Conservation (phyloP, 768 basidiomycete species). For the Lactarius psammicola region DNA sequence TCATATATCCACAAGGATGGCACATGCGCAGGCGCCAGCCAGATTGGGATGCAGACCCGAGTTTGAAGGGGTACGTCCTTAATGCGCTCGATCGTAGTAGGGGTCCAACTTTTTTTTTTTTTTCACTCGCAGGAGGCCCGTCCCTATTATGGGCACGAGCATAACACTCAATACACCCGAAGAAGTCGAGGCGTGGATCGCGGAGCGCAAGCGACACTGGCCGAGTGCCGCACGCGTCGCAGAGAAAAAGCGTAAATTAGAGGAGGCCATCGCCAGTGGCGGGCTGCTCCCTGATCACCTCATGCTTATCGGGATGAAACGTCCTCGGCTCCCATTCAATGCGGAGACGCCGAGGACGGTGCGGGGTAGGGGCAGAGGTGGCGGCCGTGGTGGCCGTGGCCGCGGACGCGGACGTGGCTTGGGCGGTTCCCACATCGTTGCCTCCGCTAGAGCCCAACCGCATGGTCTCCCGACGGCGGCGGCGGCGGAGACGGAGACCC, state of each 20-base stretch:
- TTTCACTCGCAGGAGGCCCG: constrained; percentile 58
- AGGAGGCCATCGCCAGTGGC: constrained; percentile 79
- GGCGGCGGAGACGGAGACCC: background rate
- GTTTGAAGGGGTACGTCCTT: constrained; percentile 63
- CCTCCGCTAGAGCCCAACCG: background rate
- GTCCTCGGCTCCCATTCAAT: constrained; percentile 29
- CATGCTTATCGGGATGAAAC: no score
- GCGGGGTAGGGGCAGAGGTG: constrained; percentile 21
- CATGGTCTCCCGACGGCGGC: background rate
- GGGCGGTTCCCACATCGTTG: constrained; percentile 27
- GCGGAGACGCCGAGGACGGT: constrained; percentile 19
- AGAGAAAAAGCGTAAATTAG: constrained; percentile 77
- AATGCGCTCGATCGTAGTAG: background rate
- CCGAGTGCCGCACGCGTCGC: constrained; percentile 67
- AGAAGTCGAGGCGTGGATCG: constrained; percentile 79
- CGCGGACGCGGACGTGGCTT: constrained; percentile 36
- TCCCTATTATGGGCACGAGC: constrained; percentile 78
- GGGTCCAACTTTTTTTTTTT: background rate
- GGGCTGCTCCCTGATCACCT: constrained; percentile 57
- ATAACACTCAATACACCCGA: constrained; percentile 78
- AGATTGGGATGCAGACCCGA: constrained; percentile 83
- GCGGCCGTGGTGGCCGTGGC: constrained; percentile 8
- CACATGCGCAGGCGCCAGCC: constrained; percentile 49
- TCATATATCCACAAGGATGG: constrained; percentile 78
- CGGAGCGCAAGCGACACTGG: constrained; percentile 83